Conservation (phyloP, 192 early-diverging fungal species). For the Jimgerdemannia lactiflua region DNA sequence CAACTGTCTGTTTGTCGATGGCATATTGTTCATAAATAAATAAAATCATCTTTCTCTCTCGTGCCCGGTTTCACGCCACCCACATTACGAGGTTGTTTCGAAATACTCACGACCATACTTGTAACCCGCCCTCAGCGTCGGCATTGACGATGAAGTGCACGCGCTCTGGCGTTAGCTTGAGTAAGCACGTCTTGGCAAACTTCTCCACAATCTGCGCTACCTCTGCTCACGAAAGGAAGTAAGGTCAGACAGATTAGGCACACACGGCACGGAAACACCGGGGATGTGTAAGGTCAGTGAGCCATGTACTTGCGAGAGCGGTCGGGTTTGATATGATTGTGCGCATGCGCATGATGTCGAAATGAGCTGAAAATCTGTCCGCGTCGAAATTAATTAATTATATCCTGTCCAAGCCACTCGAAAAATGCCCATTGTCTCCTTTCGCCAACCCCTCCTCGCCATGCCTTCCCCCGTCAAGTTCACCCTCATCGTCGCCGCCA, state of each 20-base stretch:
- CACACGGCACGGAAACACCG: background rate
- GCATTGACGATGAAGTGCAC: slow-evolving; percentile 65
- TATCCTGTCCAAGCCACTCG: too few relatives aligned
- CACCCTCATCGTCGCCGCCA: slow-evolving; percentile 74
- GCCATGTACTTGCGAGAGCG: background rate
- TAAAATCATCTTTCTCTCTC: background rate
- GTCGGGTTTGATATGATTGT: background rate
- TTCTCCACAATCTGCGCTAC: slow-evolving; percentile 66
- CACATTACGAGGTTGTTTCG: background rate
- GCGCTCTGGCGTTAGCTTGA: slow-evolving; percentile 60
- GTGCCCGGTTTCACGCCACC: background rate
- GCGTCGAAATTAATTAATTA: too few relatives aligned
- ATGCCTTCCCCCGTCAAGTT: slow-evolving; percentile 25
- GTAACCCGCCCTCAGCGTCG: slow-evolving; percentile 58
- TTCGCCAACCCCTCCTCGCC: background rate
- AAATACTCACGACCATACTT: slow-evolving; percentile 65
- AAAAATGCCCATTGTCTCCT: background rate
- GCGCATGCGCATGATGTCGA: background rate
- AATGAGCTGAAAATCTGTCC: too few relatives aligned
- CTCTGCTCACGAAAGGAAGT: slow-evolving; percentile 29
- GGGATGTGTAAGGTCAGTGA: background rate
- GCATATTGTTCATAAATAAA: background rate
- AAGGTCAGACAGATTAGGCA: background rate
- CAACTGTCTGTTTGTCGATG: background rate
- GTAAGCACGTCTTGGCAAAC: slow-evolving; percentile 61